These are phyloP conservation scores for Fusarium tjaetaba DNA, from an alignment of 2,329 filamentous ascomycete genomes.

Conservation along the genomic window DNA sequence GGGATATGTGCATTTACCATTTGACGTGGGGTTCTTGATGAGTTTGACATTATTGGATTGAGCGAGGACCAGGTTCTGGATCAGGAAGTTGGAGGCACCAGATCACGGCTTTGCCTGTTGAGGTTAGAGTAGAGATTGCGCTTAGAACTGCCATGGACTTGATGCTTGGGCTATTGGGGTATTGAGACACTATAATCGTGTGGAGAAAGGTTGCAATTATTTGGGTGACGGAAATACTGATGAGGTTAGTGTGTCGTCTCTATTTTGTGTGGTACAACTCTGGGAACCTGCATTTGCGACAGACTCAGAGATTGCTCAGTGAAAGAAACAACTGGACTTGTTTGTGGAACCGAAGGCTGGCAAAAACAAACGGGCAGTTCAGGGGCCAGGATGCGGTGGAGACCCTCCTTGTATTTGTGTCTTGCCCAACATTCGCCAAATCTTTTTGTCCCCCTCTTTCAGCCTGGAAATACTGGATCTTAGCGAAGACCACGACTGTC, in stretches of 20 bases:
- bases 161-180: background rate
- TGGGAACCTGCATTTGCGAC: background rate
- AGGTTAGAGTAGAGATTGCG: conserved; percentile 12
- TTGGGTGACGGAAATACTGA: background rate
- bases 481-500: background rate
- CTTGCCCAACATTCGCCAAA: background rate
- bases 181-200: background rate
- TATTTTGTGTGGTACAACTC: background rate
- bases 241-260: background rate
- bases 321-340: background rate
- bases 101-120: background rate
- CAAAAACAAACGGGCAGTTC: background rate
- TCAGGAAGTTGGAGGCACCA: conserved; percentile 29
- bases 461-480: background rate
- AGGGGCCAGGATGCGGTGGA: background rate
- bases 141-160: conserved; percentile 20
- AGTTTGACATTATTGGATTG: background rate
- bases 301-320: background rate
- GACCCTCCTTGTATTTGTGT: background rate
- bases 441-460: background rate
- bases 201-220: background rate
- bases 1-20: background rate
- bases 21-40: conserved; percentile 6
- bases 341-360: background rate
- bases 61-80: conserved; percentile 1